phyloP scores from a whole-genome alignment of 2,329 filamentous ascomycete species.

The Venturia effusa region DNA sequence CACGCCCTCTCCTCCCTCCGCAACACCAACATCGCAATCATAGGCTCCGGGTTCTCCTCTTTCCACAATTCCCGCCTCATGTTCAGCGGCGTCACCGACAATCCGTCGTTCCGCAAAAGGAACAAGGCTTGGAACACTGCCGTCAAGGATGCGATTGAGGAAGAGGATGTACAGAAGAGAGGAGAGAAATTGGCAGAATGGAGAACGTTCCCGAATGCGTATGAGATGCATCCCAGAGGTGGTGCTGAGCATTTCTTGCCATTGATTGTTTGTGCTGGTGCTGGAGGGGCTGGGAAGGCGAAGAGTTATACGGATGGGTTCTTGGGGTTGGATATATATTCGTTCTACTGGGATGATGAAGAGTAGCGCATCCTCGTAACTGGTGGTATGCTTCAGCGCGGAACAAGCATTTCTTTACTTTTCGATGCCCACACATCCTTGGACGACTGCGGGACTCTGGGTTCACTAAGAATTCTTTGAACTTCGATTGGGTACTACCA shows the following conservation, averaged over 20 bases:
- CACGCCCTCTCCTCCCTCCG: constrained; percentile 41
- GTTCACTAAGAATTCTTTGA: too few species aligned
- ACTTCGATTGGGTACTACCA: too few species aligned
- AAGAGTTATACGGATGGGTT: constrained; percentile 40
- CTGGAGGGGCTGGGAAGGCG: constrained; percentile 32
- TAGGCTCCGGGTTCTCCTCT: constrained; percentile 50
- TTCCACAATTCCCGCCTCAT: constrained; percentile 45
- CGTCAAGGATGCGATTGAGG: constrained; percentile 31
- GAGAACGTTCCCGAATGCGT: constrained; percentile 37
- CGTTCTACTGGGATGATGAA: constrained; percentile 40
- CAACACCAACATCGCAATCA: constrained; percentile 43
- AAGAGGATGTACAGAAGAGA: constrained; percentile 25
- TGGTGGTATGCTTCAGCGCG: too few species aligned
- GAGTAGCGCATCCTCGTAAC: too few species aligned
- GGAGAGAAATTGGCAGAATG: constrained; percentile 34
- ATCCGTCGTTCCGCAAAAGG: constrained; percentile 21
- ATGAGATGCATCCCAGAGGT: constrained; percentile 42
- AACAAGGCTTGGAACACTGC: constrained; percentile 36
- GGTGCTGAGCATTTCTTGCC: constrained; percentile 51
- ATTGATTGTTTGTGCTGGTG: constrained; percentile 45
- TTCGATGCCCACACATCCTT: too few species aligned
- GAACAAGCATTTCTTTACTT: too few species aligned
- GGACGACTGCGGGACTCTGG: too few species aligned
- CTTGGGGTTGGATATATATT: constrained; percentile 39
- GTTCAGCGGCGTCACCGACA: constrained; percentile 23